Evolutionary conservation across 805 yeast species (phyloP), one percentile per base, ranked within the genome.

Genomic region (Metschnikowia gelsemii): DNA sequence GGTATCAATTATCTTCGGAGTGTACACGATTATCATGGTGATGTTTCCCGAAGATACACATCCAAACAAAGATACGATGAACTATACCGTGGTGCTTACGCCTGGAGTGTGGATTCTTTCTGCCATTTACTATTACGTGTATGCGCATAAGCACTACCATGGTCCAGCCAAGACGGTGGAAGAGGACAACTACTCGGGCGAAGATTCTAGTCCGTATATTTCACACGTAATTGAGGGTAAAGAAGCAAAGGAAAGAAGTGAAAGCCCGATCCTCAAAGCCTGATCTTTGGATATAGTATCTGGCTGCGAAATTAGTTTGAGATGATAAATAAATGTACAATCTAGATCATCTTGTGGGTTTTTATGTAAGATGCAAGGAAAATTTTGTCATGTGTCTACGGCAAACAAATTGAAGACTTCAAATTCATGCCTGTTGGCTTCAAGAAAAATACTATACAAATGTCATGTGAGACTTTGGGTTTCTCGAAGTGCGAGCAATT

Each of bases 81-180:
- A 84, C 62, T 84, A 84, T 58, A 79, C 87, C 0, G 73, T 74
- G 49, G 85, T 78, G 2, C 79, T 83, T 43, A 80, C 78, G 19
- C 74, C 76, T 22, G 82, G 82, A 6, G 73, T 78, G 13, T 79
- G 84, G 84, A 43, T 76, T 4, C 61, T 79, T 14, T 69, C 84
- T 0, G 53, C 72, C 42, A 37, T 72, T 0, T 81, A 81, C 59
- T 82, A 76, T 61, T 69, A 58, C 41, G 57, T 66, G 4, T 73
- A 73, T 55, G 84, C 81, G 3, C 70, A 74, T 45, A 77, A 72
- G 51, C 63, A 68, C 55, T 82, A 76, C 66, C 56, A 68, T 23
- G 88, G 88, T 6, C 87, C 87, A 2, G 43, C 53, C 16, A 57
- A 60, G 47, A 61, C 61, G 3, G 48, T 59, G 16, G 64, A 58